Evolutionary conservation across 1,139 yeast genomes (phyloP).

Genomic region (Casaregolazyma suthepensis): DNA sequence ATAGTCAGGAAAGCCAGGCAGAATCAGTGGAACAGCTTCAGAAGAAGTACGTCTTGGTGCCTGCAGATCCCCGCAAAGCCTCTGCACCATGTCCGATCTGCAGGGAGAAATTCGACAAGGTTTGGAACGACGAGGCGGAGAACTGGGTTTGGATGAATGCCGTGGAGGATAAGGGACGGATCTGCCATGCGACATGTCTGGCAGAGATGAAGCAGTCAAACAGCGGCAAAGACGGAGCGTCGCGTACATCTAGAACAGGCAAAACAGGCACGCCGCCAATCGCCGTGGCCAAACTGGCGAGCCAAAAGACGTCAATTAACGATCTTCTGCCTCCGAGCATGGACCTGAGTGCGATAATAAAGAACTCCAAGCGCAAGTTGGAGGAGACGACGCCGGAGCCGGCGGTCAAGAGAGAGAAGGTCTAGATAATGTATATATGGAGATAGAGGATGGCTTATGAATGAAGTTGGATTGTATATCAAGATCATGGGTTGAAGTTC

Average conservation of each 20-base stretch:
- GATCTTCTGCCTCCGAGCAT: conserved; percentile 12
- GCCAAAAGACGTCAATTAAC: conserved; percentile 9
- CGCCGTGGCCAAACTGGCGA: conserved; percentile 1
- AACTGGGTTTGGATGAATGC: conserved; percentile 96
- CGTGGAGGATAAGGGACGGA: conserved; percentile 58
- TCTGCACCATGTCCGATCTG: conserved; percentile 79
- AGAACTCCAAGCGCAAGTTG: conserved; percentile 20
- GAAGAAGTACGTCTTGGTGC: conserved; percentile 44
- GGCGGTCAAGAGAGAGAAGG: conserved; percentile 17
- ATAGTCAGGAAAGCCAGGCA: conserved; percentile 10
- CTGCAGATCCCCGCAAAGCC: conserved; percentile 61
- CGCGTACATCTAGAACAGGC: conserved; percentile 3
- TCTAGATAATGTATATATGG: conserved; percentile 1
- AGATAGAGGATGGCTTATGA: too few species aligned
- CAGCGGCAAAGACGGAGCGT: conserved; percentile 32
- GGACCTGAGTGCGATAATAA: conserved; percentile 21
- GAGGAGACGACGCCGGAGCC: conserved; percentile 17
- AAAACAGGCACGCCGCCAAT: conserved; percentile 8
- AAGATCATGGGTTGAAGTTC: too few species aligned
- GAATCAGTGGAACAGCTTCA: conserved; percentile 21
- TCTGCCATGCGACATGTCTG: conserved; percentile 78
- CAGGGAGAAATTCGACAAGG: conserved; percentile 71
- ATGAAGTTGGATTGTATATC: too few species aligned
- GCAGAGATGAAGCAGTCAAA: conserved; percentile 53
- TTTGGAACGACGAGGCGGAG: conserved; percentile 82